These are phyloP conservation scores for Candida neerlandica DNA, from an alignment of 1,139 yeast genomes.

Conservation along the genomic window DNA sequence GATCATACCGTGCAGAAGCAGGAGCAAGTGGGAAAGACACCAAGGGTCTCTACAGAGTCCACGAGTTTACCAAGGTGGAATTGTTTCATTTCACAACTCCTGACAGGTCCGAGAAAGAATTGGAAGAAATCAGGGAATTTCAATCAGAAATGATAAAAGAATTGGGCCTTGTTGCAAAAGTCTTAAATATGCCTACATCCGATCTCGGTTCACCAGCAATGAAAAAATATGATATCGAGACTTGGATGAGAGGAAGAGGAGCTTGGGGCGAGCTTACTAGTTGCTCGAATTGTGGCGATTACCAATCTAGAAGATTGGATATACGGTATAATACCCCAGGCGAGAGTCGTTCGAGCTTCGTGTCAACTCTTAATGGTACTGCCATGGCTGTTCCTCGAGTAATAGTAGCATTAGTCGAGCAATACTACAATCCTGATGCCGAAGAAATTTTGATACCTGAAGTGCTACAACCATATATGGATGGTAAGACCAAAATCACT, in stretches of 20 bases:
- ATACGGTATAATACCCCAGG: constrained; percentile 47
- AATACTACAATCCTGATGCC: constrained; percentile 64
- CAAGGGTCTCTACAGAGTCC: constrained; percentile 90
- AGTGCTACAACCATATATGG: constrained; percentile 70
- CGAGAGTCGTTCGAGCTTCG: constrained; percentile 36
- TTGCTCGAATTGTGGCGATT: constrained; percentile 90
- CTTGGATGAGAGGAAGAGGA: constrained; percentile 98
- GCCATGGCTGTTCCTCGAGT: constrained; percentile 95
- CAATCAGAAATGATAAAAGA: constrained; percentile 67
- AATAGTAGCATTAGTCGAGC: constrained; percentile 85
- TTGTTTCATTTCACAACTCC: constrained; percentile 74
- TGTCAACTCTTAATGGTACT: constrained; percentile 91
- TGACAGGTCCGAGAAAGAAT: constrained; percentile 48
- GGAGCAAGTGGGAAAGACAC: constrained; percentile 96
- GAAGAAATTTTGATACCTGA: constrained; percentile 66
- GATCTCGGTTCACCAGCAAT: constrained; percentile 95
- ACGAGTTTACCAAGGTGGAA: constrained; percentile 97
- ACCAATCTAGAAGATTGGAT: constrained; percentile 81
- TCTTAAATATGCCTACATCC: constrained; percentile 84
- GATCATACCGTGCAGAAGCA: constrained; percentile 95
- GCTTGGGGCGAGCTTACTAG: constrained; percentile 93
- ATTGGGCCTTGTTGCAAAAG: constrained; percentile 79
- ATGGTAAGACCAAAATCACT: constrained; percentile 45
- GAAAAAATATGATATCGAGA: constrained; percentile 92
- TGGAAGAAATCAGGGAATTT: constrained; percentile 62